Conservation (phyloP, 2,329 filamentous ascomycete species). For the Didymella keratinophila region DNA sequence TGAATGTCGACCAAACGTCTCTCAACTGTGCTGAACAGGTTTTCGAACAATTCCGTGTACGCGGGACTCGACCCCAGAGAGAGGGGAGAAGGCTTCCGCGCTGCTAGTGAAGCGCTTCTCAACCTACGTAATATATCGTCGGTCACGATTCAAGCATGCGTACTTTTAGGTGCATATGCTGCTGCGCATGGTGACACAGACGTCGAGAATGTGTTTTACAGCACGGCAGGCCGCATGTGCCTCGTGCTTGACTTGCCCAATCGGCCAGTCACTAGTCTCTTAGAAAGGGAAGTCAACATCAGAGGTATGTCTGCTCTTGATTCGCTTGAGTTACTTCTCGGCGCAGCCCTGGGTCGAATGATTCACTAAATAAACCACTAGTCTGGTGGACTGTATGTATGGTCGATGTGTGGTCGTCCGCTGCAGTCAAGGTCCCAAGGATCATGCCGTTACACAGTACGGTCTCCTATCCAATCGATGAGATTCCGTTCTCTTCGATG, state of each 20-base stretch:
- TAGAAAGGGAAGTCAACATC: conserved; percentile 36
- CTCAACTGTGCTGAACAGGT: conserved; percentile 11
- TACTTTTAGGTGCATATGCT: conserved; percentile 34
- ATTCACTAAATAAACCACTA: background rate
- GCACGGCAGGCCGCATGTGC: conserved; percentile 33
- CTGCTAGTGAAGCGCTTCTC: conserved; percentile 29
- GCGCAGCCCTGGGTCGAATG: background rate
- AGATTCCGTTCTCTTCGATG: conserved; percentile 34
- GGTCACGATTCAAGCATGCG: conserved; percentile 30
- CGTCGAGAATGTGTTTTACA: conserved; percentile 37
- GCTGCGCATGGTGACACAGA: conserved; percentile 35
- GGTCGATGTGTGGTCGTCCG: conserved; percentile 38
- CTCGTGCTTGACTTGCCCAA: conserved; percentile 33
- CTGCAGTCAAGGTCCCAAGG: conserved; percentile 31
- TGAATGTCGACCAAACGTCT: background rate
- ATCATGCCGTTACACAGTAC: conserved; percentile 34
- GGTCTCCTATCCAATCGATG: conserved; percentile 34
- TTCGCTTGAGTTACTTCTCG: background rate
- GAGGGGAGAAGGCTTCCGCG: conserved; percentile 29
- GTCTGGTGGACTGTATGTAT: conserved; percentile 38
- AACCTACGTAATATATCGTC: conserved; percentile 29
- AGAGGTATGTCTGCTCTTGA: conserved; percentile 19
- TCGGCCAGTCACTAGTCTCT: conserved; percentile 27
- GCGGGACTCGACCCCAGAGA: conserved; percentile 25
- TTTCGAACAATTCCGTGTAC: conserved; percentile 28